Evolutionary conservation across 768 basidiomycete species (phyloP).

Genomic region (Xerocomellus dryophilus): DNA sequence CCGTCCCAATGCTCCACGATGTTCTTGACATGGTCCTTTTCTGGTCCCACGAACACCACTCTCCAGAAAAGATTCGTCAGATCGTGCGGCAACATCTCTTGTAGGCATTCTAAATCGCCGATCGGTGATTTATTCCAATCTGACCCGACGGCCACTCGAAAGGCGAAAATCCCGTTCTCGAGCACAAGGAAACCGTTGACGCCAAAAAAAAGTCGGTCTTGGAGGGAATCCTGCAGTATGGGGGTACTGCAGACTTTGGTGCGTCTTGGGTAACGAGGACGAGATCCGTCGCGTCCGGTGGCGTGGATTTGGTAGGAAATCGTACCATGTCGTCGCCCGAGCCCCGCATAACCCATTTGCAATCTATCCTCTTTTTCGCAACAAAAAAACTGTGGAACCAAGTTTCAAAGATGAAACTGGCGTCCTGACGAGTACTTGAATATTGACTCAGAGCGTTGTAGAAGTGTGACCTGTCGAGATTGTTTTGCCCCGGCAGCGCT

Average conservation of each 20-base stretch:
- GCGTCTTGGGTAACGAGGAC: background rate
- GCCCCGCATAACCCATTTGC: background rate
- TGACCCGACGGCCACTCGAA: background rate
- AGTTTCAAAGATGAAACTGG: background rate
- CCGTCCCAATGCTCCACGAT: background rate
- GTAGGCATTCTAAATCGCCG: background rate
- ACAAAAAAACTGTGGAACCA: background rate
- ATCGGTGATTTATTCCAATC: background rate
- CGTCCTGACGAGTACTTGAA: background rate
- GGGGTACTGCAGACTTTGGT: background rate
- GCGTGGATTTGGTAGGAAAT: no score
- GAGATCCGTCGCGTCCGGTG: background rate
- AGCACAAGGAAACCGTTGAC: background rate
- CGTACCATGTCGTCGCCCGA: no score
- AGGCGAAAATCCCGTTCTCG: background rate
- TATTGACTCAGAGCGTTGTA: background rate
- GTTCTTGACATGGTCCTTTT: accelerated
- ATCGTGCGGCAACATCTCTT: background rate
- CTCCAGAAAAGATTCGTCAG: background rate
- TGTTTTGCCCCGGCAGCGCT: background rate
- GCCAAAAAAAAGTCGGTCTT: background rate
- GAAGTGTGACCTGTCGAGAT: background rate
- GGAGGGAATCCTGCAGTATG: background rate
- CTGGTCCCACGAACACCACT: background rate
- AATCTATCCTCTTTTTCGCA: background rate